Conservation (phyloP, 345 rosid genomes). For the Corchorus olitorius region DNA sequence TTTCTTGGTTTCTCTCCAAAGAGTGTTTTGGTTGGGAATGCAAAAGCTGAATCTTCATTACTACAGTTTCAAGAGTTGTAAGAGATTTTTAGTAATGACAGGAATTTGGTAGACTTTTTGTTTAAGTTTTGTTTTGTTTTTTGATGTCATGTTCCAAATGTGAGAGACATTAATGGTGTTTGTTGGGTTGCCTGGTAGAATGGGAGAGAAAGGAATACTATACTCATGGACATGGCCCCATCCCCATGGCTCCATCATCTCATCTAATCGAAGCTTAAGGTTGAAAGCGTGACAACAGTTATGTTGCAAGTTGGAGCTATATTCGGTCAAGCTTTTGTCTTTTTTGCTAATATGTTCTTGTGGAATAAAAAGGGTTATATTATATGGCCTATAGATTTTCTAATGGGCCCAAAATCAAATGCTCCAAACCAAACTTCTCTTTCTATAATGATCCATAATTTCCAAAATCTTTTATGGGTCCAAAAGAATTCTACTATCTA, state of each 20-base stretch:
- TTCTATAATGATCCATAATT: neutral
- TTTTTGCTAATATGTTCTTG: neutral
- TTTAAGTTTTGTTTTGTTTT: neutral
- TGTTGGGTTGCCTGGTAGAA: slow-evolving; percentile 1
- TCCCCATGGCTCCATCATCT: neutral
- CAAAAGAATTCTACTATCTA: too few species aligned
- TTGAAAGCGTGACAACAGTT: neutral
- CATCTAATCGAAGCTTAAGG: neutral
- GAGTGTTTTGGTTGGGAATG: slow-evolving; percentile 8
- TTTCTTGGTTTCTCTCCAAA: slow-evolving; percentile 20
- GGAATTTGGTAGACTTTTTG: neutral
- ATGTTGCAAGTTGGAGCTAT: neutral
- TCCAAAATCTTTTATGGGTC: neutral
- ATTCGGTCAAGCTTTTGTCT: neutral
- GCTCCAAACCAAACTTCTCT: neutral
- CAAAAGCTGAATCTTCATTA: slow-evolving; percentile 18
- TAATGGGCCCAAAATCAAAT: neutral
- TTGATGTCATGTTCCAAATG: neutral
- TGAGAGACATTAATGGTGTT: slow-evolving; percentile 5
- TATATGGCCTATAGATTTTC: neutral
- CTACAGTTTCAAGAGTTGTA: slow-evolving; percentile 11
- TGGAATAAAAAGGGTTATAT: neutral
- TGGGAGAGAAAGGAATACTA: neutral
- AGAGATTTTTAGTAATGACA: neutral
- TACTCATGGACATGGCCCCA: too few species aligned